A percentile compares a stretch with the other conserved stretches of the same genome.
phyloP scores from a whole-genome alignment of 73 alveolate genomes.

The Paramecium caudatum region DNA sequence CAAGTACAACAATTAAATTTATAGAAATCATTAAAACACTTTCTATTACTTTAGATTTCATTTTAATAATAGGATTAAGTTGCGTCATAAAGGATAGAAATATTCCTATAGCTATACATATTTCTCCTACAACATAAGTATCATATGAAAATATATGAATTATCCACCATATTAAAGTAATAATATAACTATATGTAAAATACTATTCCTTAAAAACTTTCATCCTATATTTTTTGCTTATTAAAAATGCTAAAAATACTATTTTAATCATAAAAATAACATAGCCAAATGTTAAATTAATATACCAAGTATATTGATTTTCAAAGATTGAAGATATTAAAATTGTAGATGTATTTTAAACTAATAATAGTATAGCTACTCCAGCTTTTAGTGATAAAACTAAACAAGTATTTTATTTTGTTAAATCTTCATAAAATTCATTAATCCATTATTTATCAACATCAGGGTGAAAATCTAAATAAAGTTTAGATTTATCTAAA shows the following conservation, averaged over 20 bases:
- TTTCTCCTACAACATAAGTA: conserved; percentile 10
- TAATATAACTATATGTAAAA: neutral
- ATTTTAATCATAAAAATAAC: neutral
- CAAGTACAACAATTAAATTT: conserved; percentile 27
- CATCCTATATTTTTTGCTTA: neutral
- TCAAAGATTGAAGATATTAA: neutral
- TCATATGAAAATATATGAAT: conserved; percentile 14
- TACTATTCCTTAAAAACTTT: neutral
- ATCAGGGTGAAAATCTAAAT: conserved; percentile 27
- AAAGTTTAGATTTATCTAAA: conserved; percentile 8
- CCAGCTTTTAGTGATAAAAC: neutral
- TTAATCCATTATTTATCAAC: neutral
- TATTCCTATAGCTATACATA: conserved; percentile 17
- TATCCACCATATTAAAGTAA: conserved; percentile 48
- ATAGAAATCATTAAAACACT: neutral
- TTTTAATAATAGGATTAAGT: conserved; percentile 38
- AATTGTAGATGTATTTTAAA: conserved; percentile 10
- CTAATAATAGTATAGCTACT: neutral
- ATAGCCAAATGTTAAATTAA: conserved; percentile 32
- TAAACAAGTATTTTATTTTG: neutral
- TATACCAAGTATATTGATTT: conserved; percentile 8
- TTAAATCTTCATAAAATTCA: neutral
- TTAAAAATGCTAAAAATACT: neutral
- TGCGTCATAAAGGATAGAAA: conserved; percentile 34
- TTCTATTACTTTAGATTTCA: conserved; percentile 34